These are phyloP conservation scores for carrot (Daucus carota) DNA, from an alignment of 129 eudicot species.

Conservation along the genomic window DNA sequence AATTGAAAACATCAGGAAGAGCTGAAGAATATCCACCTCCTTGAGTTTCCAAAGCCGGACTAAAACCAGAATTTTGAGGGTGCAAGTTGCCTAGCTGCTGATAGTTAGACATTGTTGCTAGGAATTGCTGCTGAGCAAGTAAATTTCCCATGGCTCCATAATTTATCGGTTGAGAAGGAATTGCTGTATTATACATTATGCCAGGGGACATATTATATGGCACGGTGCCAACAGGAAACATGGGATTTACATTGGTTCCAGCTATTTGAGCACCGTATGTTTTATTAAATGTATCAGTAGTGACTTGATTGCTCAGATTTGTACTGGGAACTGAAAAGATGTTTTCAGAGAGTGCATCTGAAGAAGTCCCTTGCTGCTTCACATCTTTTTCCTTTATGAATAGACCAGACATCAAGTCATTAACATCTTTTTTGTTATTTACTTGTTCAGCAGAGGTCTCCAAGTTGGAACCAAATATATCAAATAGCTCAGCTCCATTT, in stretches of 20 bases:
- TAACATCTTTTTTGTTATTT: conserved; percentile 28
- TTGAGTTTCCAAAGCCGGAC: conserved; percentile 34
- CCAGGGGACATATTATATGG: conserved; percentile 61
- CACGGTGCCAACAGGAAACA: conserved; percentile 55
- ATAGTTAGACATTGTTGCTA: conserved; percentile 68
- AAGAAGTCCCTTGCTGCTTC: conserved; percentile 28
- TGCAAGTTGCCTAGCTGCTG: conserved; percentile 71
- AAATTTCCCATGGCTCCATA: conserved; percentile 70
- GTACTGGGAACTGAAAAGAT: conserved; percentile 27
- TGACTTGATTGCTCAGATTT: conserved; percentile 27
- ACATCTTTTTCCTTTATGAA: conserved; percentile 41
- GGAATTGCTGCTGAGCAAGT: conserved; percentile 75
- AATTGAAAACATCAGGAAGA: conserved; percentile 80
- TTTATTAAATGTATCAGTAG: conserved; percentile 37
- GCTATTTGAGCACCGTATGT: conserved; percentile 43
- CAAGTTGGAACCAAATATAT: conserved; percentile 49
- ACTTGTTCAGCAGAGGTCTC: conserved; percentile 29
- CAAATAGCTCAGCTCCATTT: conserved; percentile 50
- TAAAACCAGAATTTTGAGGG: conserved; percentile 30
- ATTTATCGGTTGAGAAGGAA: conserved; percentile 58
- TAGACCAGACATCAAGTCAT: conserved; percentile 67
- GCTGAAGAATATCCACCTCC: conserved; percentile 50
- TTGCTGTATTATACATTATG: conserved; percentile 59
- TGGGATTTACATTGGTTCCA: conserved; percentile 36
- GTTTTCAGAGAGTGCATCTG: conserved; percentile 17